phyloP scores from a whole-genome alignment of 306 rosid genomes.

The Cicer chorassanicum region DNA sequence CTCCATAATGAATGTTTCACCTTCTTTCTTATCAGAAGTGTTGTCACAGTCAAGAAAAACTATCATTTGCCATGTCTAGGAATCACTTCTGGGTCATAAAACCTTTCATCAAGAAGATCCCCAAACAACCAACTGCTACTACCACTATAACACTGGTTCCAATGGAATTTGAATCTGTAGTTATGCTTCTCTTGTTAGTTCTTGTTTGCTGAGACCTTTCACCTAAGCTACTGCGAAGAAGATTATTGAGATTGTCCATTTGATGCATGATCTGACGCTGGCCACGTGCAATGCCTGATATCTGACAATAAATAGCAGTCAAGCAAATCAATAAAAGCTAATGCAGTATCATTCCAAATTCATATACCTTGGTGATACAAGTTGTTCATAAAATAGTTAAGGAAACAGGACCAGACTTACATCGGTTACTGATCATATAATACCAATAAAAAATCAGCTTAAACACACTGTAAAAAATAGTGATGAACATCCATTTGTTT shows the following conservation, averaged over 20 bases:
- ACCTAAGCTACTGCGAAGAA: conserved; percentile 60
- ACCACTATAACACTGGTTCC: conserved; percentile 53
- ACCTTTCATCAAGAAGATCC: conserved; percentile 71
- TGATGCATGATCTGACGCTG: conserved; percentile 91
- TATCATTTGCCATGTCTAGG: conserved; percentile 2
- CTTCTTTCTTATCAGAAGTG: conserved; percentile 58
- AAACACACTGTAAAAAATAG: not conserved
- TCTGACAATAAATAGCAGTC: conserved; percentile 50
- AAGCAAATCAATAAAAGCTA: conserved; percentile 22
- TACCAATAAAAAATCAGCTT: not conserved
- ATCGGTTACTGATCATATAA: not conserved
- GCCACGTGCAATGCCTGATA: conserved; percentile 65
- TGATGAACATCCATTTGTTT: not conserved
- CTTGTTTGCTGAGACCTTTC: conserved; percentile 60
- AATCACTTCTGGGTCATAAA: conserved; percentile 57
- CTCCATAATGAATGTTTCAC: conserved; percentile 51
- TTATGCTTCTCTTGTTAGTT: conserved; percentile 55
- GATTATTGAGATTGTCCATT: conserved; percentile 73
- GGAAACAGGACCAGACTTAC: not conserved
- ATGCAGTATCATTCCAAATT: not conserved
- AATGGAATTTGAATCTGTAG: conserved; percentile 47
- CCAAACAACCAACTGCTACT: conserved; percentile 70
- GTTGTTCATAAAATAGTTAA: not conserved
- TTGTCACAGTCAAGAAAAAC: conserved; percentile 11
- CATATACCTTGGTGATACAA: not conserved